Conservation (phyloP, 2,329 filamentous ascomycete species). For the Tolypocladium nubicola region DNA sequence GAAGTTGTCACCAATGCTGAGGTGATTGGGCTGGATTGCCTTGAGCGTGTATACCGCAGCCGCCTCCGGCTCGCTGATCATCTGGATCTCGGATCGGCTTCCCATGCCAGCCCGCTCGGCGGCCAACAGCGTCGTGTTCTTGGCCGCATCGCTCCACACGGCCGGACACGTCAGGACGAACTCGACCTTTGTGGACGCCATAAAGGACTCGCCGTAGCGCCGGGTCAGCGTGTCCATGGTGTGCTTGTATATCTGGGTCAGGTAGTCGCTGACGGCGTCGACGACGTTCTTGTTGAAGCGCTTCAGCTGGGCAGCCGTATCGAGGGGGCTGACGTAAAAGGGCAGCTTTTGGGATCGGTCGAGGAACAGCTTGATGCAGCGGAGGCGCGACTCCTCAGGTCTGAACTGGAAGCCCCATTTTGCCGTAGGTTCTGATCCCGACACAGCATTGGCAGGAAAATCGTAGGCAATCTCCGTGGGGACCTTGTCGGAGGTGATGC, state of each 20-base stretch:
- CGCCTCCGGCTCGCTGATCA: constrained; percentile 74
- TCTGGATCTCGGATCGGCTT: constrained; percentile 55
- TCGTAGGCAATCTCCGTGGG: constrained; percentile 67
- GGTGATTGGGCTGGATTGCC: constrained; percentile 64
- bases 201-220: constrained; percentile 68
- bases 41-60: constrained; percentile 72
- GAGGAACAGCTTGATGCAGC: constrained; percentile 77
- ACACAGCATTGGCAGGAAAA: constrained; percentile 15
- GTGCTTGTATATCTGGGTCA: constrained; percentile 65
- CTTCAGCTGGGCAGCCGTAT: constrained; percentile 67
- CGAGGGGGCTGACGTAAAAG: constrained; percentile 67
- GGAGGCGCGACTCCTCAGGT: constrained; percentile 63
- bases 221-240: constrained; percentile 68
- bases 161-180: constrained; percentile 76
- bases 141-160: constrained; percentile 79
- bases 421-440: constrained; percentile 34
- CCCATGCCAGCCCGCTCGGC: constrained; percentile 74
- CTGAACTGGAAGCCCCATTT: constrained; percentile 82
- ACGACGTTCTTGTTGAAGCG: constrained; percentile 66
- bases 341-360: constrained; percentile 72
- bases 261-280: constrained; percentile 70
- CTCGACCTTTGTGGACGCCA: constrained; percentile 64
- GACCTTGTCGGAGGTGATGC: constrained; percentile 81
- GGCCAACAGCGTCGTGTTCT: constrained; percentile 69
- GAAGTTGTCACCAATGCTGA: constrained; percentile 58